Evolutionary conservation across 371 early-diverging fungal genomes (phyloP), one percentile per base, ranked within the genome.

Genomic region (Apophysomyces ossiformis): DNA sequence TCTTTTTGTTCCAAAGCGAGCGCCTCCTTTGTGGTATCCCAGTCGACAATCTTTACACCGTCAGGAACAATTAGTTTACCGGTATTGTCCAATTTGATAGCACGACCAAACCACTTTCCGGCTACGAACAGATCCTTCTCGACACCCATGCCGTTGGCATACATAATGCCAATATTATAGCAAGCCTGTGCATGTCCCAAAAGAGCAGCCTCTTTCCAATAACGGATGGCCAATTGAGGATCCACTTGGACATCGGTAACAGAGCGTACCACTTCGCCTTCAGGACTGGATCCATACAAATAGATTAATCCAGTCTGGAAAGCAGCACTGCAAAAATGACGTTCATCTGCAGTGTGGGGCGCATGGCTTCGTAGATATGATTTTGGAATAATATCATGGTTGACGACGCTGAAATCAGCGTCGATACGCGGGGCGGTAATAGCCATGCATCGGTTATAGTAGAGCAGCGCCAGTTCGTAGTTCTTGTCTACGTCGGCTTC

Each of bases 71-170:
- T 70, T 16, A 83, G 63, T 9, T 72, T 78, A 15, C 75, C 76
- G 11, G 79, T 76, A 2, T 68, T 68, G 61, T 83, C 83, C 37
- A 83, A 61, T 39, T 78, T 80, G n/a, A 70, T 60, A 15, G 83
- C 83, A 61, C 83, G 75, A n/a, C 77, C 76, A 65, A 83, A 83
- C 81, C 81, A 83, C 65, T 76, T 76, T 18, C 81, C 81, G 11
- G 83, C 83, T 32, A 69, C 39, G 61, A 67, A 78, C 9, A 76
- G 26, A 64, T 83, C 79, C 26, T 65, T 54, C 1, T 71, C 70
- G 4, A 83, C 74, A 37, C 83, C 81, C 73, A 80, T 77, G 12
- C 79, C 79, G 58, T 83, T 83, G 2, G 77, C 77, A 60, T 71
- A 77, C 61, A 80, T 67, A 44, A 83, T 80, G 58, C 77, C 83